Conservation (phyloP, 192 early-diverging fungal genomes). For the Coemansia sp. region DNA sequence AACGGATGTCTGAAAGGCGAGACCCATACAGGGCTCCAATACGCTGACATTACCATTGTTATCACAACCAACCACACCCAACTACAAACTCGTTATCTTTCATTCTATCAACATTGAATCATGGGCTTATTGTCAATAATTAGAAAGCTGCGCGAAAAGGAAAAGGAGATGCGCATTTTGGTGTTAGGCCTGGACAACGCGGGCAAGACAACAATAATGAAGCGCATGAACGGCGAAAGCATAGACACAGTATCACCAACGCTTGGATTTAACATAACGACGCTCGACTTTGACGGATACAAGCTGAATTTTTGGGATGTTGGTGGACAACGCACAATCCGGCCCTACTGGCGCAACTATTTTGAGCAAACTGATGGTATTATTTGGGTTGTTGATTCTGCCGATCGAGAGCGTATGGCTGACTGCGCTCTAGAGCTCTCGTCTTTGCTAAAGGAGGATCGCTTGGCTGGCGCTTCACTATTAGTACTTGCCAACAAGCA, state of each 20-base stretch:
- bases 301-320: conserved; percentile 96
- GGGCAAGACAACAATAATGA: conserved; percentile 98
- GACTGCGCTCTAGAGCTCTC: conserved; percentile 82
- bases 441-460: conserved; percentile 85
- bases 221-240: conserved; percentile 91
- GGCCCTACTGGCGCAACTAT: conserved; percentile 99
- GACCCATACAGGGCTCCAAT: not conserved
- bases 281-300: conserved; percentile 69
- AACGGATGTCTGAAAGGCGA: not conserved
- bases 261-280: conserved; percentile 98
- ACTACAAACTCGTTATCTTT: not conserved
- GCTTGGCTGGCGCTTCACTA: conserved; percentile 90
- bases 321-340: conserved; percentile 95
- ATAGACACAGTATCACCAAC: conserved; percentile 93
- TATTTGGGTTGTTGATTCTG: conserved; percentile 98
- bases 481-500: conserved; percentile 99
- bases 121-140: conserved; percentile 98
- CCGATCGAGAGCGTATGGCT: conserved; percentile 78
- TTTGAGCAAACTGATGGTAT: conserved; percentile 99
- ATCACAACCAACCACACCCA: not conserved
- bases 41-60: not conserved
- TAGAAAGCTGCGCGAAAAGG: conserved; percentile 87
- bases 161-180: conserved; percentile 92
- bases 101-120: not conserved
- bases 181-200: conserved; percentile 99